Evolutionary conservation across 208 protist species (phyloP).

Genomic region (Trypanosoma cruzi): DNA sequence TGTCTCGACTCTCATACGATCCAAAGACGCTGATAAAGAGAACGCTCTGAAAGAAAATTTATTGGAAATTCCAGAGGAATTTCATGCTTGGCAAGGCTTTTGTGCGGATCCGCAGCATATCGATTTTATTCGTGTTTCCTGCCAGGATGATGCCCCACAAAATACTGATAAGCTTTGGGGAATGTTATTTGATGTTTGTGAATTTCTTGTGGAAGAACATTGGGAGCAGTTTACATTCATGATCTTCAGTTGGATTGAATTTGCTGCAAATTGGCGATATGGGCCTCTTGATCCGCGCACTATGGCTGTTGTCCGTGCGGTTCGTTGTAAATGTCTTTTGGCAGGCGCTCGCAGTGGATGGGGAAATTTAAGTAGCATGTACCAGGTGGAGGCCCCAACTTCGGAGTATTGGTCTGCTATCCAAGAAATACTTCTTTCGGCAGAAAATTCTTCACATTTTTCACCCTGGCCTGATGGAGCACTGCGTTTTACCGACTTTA

Average conservation of each 20-base stretch:
- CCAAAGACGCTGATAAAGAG: constrained; percentile 2
- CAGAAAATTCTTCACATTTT: background rate
- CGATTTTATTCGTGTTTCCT: constrained; percentile 26
- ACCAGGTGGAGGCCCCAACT: constrained; percentile 13
- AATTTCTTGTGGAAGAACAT: constrained; percentile 42
- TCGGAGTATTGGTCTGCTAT: constrained; percentile 30
- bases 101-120: constrained; percentile 20
- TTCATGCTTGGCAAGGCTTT: constrained; percentile 52
- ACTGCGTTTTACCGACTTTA: constrained; percentile 26
- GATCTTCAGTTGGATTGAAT: constrained; percentile 62
- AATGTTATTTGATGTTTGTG: constrained; percentile 51
- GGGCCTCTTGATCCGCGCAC: constrained; percentile 35
- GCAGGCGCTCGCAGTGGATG: constrained; percentile 38
- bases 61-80: constrained; percentile 34
- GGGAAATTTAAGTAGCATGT: constrained; percentile 24
- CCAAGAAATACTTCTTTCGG: constrained; percentile 26
- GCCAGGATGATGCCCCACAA: constrained; percentile 39
- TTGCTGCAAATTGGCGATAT: constrained; percentile 47
- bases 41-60: background rate
- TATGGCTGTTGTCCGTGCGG: constrained; percentile 33
- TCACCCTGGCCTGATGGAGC: background rate
- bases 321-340: constrained; percentile 25
- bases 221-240: constrained; percentile 63
- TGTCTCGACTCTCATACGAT: constrained; percentile 9
- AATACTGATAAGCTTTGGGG: constrained; percentile 62